Conservation (phyloP, 1,284 basidiomycete species). For the Mycena sp. region DNA sequence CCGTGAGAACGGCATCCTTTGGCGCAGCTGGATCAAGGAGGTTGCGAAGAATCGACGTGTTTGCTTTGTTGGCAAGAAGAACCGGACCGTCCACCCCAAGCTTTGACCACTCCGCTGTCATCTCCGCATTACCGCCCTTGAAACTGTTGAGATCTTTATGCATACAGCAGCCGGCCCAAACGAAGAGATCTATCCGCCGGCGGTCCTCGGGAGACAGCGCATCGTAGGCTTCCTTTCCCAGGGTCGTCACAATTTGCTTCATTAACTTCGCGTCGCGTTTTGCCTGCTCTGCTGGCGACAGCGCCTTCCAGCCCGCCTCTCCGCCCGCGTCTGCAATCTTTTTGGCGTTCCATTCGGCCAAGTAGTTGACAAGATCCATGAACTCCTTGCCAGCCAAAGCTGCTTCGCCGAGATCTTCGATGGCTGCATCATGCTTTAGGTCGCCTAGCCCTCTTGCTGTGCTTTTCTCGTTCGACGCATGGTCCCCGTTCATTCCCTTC, state of each 20-base stretch:
- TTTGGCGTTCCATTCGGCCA: slow-evolving; percentile 14
- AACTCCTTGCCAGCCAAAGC: background rate
- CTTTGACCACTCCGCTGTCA: slow-evolving; percentile 16
- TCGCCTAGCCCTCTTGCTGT: background rate
- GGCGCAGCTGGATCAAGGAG: background rate
- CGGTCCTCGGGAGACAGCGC: slow-evolving; percentile 28
- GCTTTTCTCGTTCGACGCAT: slow-evolving; percentile 23
- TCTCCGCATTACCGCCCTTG: slow-evolving; percentile 29
- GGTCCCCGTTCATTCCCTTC: slow-evolving; percentile 23
- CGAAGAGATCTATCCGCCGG: slow-evolving; percentile 25
- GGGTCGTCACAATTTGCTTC: slow-evolving; percentile 11
- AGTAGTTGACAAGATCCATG: slow-evolving; percentile 9
- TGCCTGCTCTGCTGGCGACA: slow-evolving; percentile 4
- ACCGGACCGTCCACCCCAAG: background rate
- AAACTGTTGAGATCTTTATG: slow-evolving; percentile 41
- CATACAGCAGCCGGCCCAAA: slow-evolving; percentile 40
- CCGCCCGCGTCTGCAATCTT: slow-evolving; percentile 13
- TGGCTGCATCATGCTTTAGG: background rate
- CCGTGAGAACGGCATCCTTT: background rate
- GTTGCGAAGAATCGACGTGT: background rate
- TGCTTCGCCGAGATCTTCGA: slow-evolving; percentile 16
- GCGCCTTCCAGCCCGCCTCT: slow-evolving; percentile 7
- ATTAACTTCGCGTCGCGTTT: slow-evolving; percentile 4
- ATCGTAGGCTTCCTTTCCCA: slow-evolving; percentile 33
- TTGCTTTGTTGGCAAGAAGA: slow-evolving; percentile 16